Evolutionary conservation across 805 yeast genomes (phyloP), one percentile per base, ranked within the genome.

Genomic region (Saturnispora quitensis): DNA sequence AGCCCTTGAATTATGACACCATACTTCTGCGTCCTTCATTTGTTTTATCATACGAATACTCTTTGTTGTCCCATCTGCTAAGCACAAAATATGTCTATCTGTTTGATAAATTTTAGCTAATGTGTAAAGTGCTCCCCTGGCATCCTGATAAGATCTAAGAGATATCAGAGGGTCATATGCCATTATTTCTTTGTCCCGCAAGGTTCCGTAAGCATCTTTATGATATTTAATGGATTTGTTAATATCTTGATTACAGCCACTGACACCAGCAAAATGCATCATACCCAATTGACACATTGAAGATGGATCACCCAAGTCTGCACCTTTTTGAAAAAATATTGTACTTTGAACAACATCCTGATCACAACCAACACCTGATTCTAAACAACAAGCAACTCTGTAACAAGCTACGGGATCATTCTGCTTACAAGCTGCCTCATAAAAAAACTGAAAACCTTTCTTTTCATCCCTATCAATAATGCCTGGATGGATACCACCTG

Each of bases 281-380:
- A 82, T 76, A 5, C 89, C 93, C 17, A 85, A 67, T 64, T 84
- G 83, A 67, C 82, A 84, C 86, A 84, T 83, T 22, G 89, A 81
- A 13, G 81, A 75, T 3, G 76, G 78, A 56, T 77, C 80, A 5
- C 84, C 84, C 22, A 74, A 64, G n/a, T 72, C 66, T 3, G 90
- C 87, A 0, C 89, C 86, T 45, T 72, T 69, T 35, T 72, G 70
- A 65, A 80, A 84, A 68, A 76, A 80, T 13, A 68, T 60, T 25
- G 80, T 65, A 9, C 89, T 81, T 53, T 72, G 71, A 17, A 68
- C 66, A 20, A 63, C 48, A 58, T 77, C 76, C 40, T 69, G 61
- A 50, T 67, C 58, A 25, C 76, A 68, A 2, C 85, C 84, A 53
- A 77, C 73, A 17, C 87, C 84, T 62, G 83, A 70, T 62, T 86